These are phyloP conservation scores for Amorphotheca resinae DNA, from an alignment of 495 filamentous ascomycete genomes.

Conservation along the genomic window DNA sequence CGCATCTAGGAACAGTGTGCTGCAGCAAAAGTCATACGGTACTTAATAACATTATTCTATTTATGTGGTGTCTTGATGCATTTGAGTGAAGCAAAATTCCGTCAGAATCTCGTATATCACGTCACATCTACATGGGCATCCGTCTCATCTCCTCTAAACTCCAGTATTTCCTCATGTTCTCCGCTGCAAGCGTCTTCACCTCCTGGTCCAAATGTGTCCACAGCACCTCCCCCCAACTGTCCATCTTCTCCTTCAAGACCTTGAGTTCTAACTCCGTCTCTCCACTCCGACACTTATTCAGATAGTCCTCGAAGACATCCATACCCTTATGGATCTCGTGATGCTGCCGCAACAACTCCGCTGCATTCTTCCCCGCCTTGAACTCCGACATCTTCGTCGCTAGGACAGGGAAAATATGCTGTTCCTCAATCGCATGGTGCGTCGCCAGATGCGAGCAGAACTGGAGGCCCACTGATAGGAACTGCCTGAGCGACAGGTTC, in stretches of 20 bases:
- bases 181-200: conserved; percentile 55
- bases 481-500: conserved; percentile 47
- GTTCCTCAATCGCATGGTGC: conserved; percentile 81
- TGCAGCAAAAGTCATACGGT: conserved; percentile 5
- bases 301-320: conserved; percentile 57
- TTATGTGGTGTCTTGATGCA: too few relatives aligned
- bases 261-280: conserved; percentile 55
- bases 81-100: too few relatives aligned
- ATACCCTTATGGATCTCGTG: conserved; percentile 68
- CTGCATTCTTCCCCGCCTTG: conserved; percentile 31
- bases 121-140: conserved; percentile 53
- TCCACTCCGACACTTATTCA: conserved; percentile 48
- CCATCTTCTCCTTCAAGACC: conserved; percentile 58
- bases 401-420: conserved; percentile 67
- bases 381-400: conserved; percentile 77
- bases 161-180: conserved; percentile 86
- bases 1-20: background rate
- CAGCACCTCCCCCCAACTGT: conserved; percentile 49
- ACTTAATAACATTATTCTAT: background rate
- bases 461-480: conserved; percentile 48
- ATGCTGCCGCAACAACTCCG: conserved; percentile 67
- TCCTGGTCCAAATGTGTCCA: conserved; percentile 66
- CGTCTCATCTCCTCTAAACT: conserved; percentile 57
- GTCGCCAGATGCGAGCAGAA: conserved; percentile 57
- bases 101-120: background rate